A percentile compares a stretch with the other conserved stretches of the same genome.
These are phyloP conservation scores for Nothophoma quercina DNA, from an alignment of 2,329 filamentous ascomycete genomes.

Conservation along the genomic window DNA sequence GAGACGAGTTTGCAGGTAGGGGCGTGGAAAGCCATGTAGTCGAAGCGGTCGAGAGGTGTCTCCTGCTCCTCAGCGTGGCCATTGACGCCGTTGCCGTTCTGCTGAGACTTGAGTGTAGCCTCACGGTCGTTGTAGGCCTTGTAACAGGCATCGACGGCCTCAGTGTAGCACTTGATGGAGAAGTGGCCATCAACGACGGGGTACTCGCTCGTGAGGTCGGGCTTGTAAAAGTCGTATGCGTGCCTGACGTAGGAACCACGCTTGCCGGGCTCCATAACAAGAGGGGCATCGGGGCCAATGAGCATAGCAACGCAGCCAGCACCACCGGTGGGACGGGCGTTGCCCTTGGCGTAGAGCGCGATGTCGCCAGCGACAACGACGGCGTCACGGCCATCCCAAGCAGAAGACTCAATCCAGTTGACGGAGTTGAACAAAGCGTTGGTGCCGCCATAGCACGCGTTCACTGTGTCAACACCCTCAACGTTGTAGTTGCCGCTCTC, in stretches of 20 bases:
- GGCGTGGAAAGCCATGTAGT: slow-evolving; percentile 64
- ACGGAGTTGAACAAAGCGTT: slow-evolving; percentile 63
- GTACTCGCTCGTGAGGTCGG: slow-evolving; percentile 62
- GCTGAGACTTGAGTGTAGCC: slow-evolving; percentile 54
- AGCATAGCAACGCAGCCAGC: slow-evolving; percentile 63
- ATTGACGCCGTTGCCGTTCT: slow-evolving; percentile 50
- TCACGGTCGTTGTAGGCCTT: slow-evolving; percentile 61
- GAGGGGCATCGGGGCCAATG: slow-evolving; percentile 59
- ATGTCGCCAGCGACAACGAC: slow-evolving; percentile 63
- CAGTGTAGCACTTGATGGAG: slow-evolving; percentile 62
- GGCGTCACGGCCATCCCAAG: slow-evolving; percentile 61
- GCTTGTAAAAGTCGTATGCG: slow-evolving; percentile 64
- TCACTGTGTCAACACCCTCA: slow-evolving; percentile 62
- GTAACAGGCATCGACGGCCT: slow-evolving; percentile 62
- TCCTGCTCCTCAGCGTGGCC: slow-evolving; percentile 50
- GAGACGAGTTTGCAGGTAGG: slow-evolving; percentile 63
- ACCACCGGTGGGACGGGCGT: slow-evolving; percentile 61
- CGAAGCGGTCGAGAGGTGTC: slow-evolving; percentile 60
- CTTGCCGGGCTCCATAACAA: slow-evolving; percentile 59
- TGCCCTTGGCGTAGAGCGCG: slow-evolving; percentile 63
- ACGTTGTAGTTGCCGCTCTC: slow-evolving; percentile 62
- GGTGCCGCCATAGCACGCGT: slow-evolving; percentile 63
- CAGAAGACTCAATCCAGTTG: slow-evolving; percentile 63
- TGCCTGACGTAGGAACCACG: slow-evolving; percentile 61
- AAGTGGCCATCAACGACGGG: slow-evolving; percentile 62